phyloP scores from a whole-genome alignment of 768 basidiomycete genomes.

The Psilocybe cyanescens region DNA sequence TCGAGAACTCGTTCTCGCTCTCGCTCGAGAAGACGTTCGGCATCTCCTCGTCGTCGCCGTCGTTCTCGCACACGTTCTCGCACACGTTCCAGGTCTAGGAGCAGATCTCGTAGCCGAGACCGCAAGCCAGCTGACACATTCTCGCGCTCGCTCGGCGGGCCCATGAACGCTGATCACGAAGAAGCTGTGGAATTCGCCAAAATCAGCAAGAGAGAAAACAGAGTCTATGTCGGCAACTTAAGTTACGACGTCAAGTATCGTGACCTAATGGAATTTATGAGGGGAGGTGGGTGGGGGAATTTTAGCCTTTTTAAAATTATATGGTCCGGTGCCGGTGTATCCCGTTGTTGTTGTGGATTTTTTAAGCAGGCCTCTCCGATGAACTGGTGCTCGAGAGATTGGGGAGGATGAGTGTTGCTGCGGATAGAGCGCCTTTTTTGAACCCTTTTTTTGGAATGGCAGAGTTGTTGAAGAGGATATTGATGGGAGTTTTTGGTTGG shows the following conservation, averaged over 20 bases:
- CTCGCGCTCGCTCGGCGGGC: conserved; percentile 81
- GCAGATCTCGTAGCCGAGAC: conserved; percentile 71
- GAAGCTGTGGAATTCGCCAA: conserved; percentile 96
- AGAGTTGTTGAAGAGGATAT: conserved; percentile 82
- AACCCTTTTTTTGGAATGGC: conserved; percentile 46
- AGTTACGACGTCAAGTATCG: conserved; percentile 99
- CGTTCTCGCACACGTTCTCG: conserved; percentile 48
- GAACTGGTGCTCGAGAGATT: conserved; percentile 46
- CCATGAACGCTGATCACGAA: conserved; percentile 89
- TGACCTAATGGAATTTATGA: conserved; percentile 99
- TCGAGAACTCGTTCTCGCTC: conserved; percentile 57
- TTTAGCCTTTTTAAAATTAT: conserved; percentile 28
- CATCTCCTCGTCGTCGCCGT: conserved; percentile 69
- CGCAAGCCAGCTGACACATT: conserved; percentile 67
- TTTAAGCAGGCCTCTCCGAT: conserved; percentile 34
- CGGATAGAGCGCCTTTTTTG: conserved; percentile 35
- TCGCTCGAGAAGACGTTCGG: conserved; percentile 39
- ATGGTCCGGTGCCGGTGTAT: conserved; percentile 30
- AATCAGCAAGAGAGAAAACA: conserved; percentile 95
- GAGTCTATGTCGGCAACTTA: conserved; percentile 98
- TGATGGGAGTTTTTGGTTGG: conserved; percentile 92
- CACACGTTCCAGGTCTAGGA: conserved; percentile 62
- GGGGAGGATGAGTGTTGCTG: conserved; percentile 35
- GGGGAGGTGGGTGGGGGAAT: conserved; percentile 98
- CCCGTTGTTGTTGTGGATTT: conserved; percentile 10